These are phyloP conservation scores for Leccinum boreale DNA, from an alignment of 768 basidiomycete genomes.

Conservation along the genomic window DNA sequence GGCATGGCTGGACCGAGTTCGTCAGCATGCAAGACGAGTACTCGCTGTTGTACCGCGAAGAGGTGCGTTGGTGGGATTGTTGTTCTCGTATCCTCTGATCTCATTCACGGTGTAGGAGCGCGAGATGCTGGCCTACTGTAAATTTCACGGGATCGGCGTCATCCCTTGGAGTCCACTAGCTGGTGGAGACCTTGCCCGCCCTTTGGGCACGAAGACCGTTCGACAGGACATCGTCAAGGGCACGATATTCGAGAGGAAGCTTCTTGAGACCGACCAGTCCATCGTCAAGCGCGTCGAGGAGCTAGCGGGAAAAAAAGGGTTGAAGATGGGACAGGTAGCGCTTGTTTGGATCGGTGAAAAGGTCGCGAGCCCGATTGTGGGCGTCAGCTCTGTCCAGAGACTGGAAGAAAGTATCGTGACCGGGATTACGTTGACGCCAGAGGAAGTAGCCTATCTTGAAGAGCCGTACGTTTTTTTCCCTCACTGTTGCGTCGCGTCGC, in stretches of 20 bases:
- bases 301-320: constrained; percentile 37
- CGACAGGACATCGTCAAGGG: constrained; percentile 20
- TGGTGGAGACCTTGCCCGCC: constrained; percentile 38
- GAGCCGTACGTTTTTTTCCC: constrained; percentile 22
- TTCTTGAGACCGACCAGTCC: constrained; percentile 26
- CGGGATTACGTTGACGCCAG: constrained; percentile 22
- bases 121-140: constrained; percentile 44
- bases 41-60: constrained; percentile 52
- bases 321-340: constrained; percentile 45
- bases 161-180: constrained; percentile 50
- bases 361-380: constrained; percentile 44
- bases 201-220: constrained; percentile 26
- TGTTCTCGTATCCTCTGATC: no score
- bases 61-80: constrained; percentile 32
- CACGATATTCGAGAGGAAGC: constrained; percentile 20
- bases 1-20: constrained; percentile 50
- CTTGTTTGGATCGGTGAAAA: constrained; percentile 41
- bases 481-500: neutral
- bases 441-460: constrained; percentile 32
- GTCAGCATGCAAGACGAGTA: constrained; percentile 36
- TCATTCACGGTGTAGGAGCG: constrained; percentile 32
- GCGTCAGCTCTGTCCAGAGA: constrained; percentile 33
- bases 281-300: constrained; percentile 42
- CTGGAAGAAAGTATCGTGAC: constrained; percentile 30
- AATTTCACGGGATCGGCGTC: constrained; percentile 46